Conservation (phyloP, 495 filamentous ascomycete genomes). For the Aspergillus kassunensis region DNA sequence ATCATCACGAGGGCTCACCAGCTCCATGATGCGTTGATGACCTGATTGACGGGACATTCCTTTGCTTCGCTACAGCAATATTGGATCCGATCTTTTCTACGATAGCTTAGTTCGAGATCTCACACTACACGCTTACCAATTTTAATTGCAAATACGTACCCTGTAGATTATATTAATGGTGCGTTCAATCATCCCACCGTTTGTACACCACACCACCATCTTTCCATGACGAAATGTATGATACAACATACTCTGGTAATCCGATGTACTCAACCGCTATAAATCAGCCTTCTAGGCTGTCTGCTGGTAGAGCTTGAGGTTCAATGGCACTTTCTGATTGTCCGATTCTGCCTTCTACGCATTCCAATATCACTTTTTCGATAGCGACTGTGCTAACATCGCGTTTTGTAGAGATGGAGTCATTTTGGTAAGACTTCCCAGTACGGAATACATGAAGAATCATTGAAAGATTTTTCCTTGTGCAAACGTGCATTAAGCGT, state of each 20-base stretch:
- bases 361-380: no score
- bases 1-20: constrained; percentile 91
- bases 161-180: constrained; percentile 6
- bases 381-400: no score
- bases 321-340: constrained; percentile 67
- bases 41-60: constrained; percentile 79
- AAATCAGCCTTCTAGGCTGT: constrained; percentile 14
- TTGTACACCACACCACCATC: background rate
- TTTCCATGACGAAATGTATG: constrained; percentile 52
- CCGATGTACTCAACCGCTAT: constrained; percentile 65
- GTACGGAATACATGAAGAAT: no score
- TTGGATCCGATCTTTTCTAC: no score
- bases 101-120: no score
- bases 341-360: no score
- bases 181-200: constrained; percentile 1
- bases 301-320: constrained; percentile 69
- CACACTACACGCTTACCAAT: no score
- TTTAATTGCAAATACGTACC: no score
- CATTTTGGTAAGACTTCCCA: no score
- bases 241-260: constrained; percentile 71
- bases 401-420: no score
- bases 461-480: no score
- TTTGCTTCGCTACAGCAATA: background rate
- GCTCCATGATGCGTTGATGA: constrained; percentile 99
- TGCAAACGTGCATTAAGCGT: no score